A percentile compares a stretch with the other conserved stretches of the same genome.
Evolutionary conservation across 192 early-diverging fungal species (phyloP).

Genomic region (Rhizoclosmatium sp.): DNA sequence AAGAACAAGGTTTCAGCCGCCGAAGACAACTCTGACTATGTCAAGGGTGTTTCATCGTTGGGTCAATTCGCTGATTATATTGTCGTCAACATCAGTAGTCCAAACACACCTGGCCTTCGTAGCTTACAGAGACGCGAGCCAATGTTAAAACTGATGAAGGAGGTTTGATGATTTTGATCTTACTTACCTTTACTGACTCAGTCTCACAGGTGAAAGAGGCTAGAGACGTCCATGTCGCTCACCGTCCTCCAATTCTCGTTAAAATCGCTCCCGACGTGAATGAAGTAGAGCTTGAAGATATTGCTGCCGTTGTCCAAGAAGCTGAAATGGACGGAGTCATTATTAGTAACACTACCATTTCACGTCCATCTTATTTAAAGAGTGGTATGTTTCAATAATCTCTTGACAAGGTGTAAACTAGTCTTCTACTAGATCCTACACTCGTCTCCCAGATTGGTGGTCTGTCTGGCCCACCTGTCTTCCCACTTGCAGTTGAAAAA

Average conservation of each 20-base stretch:
- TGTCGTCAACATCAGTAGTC: slow-evolving; percentile 88
- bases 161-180: slow-evolving; percentile 53
- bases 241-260: slow-evolving; percentile 78
- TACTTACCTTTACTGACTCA: slow-evolving; percentile 35
- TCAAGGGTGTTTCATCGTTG: slow-evolving; percentile 74
- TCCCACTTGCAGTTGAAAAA: slow-evolving; percentile 70
- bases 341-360: slow-evolving; percentile 87
- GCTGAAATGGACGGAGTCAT: slow-evolving; percentile 86
- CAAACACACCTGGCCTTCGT: slow-evolving; percentile 86
- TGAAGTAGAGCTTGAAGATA: slow-evolving; percentile 75
- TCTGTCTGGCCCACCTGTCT: slow-evolving; percentile 81
- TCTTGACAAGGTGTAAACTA: slow-evolving; percentile 6
- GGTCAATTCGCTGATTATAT: slow-evolving; percentile 87
- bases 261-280: slow-evolving; percentile 91
- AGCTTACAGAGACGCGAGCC: slow-evolving; percentile 74
- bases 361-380: slow-evolving; percentile 68
- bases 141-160: slow-evolving; percentile 72
- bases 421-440: slow-evolving; percentile 2
- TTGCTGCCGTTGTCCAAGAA: slow-evolving; percentile 76
- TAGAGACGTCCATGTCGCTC: slow-evolving; percentile 50
- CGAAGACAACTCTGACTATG: slow-evolving; percentile 80
- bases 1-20: slow-evolving; percentile 82
- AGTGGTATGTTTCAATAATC: slow-evolving; percentile 49
- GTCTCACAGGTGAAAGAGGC: slow-evolving; percentile 39
- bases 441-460: slow-evolving; percentile 70